A percentile compares a stretch with the other conserved stretches of the same genome.
Evolutionary conservation across 768 basidiomycete species (phyloP).

Genomic region (Boletus insuetus): DNA sequence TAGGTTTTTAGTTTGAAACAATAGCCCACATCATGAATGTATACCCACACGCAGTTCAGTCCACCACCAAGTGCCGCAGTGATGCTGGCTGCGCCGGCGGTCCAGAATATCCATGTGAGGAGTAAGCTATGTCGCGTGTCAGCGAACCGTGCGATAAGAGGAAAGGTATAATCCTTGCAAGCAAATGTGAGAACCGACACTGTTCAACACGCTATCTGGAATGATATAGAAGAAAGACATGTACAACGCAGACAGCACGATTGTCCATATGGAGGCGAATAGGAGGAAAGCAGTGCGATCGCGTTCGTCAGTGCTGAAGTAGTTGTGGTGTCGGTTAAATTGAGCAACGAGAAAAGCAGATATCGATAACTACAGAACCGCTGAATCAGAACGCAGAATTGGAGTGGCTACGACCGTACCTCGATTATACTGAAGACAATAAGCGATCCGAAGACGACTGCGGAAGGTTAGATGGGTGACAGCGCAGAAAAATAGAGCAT

Average conservation of each 20-base stretch:
- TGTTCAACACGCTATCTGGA: constrained; percentile 49
- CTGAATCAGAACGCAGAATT: background rate
- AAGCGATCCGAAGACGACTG: constrained; percentile 48
- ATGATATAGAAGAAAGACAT: constrained; percentile 53
- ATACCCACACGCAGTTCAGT: constrained; percentile 60
- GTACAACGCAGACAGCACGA: constrained; percentile 51
- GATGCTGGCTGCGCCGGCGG: constrained; percentile 67
- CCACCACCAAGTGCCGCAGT: constrained; percentile 67
- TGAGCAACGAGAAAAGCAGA: constrained; percentile 68
- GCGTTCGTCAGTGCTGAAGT: constrained; percentile 44
- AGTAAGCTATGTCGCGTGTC: constrained; percentile 43
- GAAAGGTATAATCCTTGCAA: constrained; percentile 45
- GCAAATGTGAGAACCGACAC: constrained; percentile 58
- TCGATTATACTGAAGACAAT: constrained; percentile 65
- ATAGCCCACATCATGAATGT: background rate
- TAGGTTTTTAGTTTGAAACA: background rate
- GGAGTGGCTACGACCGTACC: constrained; percentile 34
- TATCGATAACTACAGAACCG: constrained; percentile 51
- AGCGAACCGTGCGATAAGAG: background rate
- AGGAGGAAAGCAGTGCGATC: constrained; percentile 66
- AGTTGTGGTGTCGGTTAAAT: constrained; percentile 58
- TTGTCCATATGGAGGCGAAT: constrained; percentile 73
- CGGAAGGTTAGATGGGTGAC: constrained; percentile 30
- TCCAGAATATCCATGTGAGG: constrained; percentile 79
- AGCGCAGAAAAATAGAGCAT: constrained; percentile 16